Evolutionary conservation across 345 rosid species (phyloP).

Genomic region (Ricinus communis): DNA sequence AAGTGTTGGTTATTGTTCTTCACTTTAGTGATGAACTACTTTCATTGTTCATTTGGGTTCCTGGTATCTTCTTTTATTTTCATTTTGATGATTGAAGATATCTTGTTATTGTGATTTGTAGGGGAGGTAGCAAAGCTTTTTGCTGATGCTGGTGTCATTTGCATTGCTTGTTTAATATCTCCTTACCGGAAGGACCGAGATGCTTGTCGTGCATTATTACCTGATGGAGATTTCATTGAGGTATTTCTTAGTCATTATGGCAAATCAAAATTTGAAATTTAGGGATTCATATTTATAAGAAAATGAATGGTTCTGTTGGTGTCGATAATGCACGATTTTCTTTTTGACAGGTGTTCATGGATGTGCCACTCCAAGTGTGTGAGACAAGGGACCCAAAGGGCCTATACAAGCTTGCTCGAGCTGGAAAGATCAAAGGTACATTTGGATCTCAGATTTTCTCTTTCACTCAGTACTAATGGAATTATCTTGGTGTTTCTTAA

Average conservation of each 20-base stretch:
- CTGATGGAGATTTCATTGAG: constrained; percentile 33
- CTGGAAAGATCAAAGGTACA: constrained; percentile 34
- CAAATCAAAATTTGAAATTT: not conserved
- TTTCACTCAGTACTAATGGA: not conserved
- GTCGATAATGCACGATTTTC: constrained; percentile 9
- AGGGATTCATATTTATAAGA: not conserved
- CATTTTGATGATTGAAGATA: constrained; percentile 1
- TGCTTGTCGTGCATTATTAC: constrained; percentile 29
- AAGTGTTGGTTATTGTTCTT: not conserved
- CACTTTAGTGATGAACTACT: not conserved
- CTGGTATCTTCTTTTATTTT: not conserved
- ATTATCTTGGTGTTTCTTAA: not conserved
- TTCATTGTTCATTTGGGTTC: not conserved
- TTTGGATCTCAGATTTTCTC: not conserved
- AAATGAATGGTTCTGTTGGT: constrained; percentile 5
- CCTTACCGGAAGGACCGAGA: constrained; percentile 30
- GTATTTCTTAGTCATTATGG: constrained; percentile 11
- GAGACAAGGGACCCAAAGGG: constrained; percentile 39
- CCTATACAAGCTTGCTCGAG: constrained; percentile 36
- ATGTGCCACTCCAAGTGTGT: constrained; percentile 33
- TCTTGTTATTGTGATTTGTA: constrained; percentile 20
- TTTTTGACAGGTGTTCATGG: constrained; percentile 35
- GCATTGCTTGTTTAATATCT: constrained; percentile 35
- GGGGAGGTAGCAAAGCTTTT: constrained; percentile 32
- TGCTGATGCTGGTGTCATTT: constrained; percentile 29